phyloP scores from a whole-genome alignment of 2,329 filamentous ascomycete genomes.

The Pyrenochaeta sp. region DNA sequence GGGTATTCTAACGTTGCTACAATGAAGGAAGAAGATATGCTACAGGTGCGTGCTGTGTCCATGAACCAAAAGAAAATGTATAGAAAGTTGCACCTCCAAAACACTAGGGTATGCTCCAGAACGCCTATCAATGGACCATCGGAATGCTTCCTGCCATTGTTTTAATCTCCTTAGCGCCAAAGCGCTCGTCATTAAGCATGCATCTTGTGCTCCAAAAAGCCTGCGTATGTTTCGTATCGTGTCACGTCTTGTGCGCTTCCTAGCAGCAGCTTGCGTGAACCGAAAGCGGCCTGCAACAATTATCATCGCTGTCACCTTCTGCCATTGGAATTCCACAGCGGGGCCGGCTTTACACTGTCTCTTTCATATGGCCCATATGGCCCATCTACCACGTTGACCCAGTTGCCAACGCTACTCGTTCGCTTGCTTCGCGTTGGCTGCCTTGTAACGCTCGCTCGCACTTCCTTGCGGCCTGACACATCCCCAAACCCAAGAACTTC shows the following conservation, averaged over 20 bases:
- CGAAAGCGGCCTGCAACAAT: neutral
- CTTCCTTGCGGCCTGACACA: conserved; percentile 35
- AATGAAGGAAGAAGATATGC: neutral
- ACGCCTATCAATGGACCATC: neutral
- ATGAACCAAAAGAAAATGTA: neutral
- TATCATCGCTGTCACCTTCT: conserved; percentile 25
- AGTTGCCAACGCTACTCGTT: conserved; percentile 41
- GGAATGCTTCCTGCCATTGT: neutral
- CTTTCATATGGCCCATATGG: conserved; percentile 27
- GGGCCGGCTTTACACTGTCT: conserved; percentile 20
- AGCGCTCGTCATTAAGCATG: conserved; percentile 17
- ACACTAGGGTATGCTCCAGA: neutral
- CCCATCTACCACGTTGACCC: conserved; percentile 31
- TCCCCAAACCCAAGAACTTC: conserved; percentile 48
- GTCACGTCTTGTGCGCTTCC: conserved; percentile 17
- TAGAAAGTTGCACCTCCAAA: neutral
- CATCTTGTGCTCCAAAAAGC: conserved; percentile 7
- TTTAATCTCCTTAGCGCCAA: conserved; percentile 14
- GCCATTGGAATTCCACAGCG: conserved; percentile 24
- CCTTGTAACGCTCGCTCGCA: conserved; percentile 40
- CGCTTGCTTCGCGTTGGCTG: conserved; percentile 36
- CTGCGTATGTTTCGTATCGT: conserved; percentile 12
- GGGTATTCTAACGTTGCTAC: conserved; percentile 1
- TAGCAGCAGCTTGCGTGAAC: conserved; percentile 21
- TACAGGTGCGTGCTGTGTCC: neutral